Evolutionary conservation across 208 protist species (phyloP), one percentile per base, ranked within the genome.

Genomic region (Leishmania gerbilli): DNA sequence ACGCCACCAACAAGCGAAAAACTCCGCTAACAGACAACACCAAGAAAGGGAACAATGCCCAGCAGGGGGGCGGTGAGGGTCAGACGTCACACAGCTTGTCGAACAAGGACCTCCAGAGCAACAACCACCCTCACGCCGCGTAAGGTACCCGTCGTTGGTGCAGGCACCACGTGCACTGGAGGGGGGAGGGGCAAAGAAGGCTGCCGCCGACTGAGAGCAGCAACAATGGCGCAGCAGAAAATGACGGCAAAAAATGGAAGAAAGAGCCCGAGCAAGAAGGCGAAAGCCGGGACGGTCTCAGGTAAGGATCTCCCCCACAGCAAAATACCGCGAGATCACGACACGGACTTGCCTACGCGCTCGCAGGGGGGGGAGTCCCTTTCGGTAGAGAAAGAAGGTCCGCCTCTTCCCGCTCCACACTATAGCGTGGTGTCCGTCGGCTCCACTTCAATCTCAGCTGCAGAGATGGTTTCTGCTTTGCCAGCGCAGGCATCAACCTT

Each of bases 361-460:
- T 55, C 69, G 42, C 15, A 21, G 27, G 27, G n/a, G 42, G 40
- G 40, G 42, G 51, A 37, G 15, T 74, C 40, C 21, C 0, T 45
- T 31, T 15, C 45, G 8, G 21, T 27, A 74, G 11, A 74, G 69
- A 47, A 74, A 55, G 11, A 24, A n/a, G 31, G 62, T 2, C 27
- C 45, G n/a, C 42, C 27, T 53, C 40, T 5, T 74, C 15, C 17
- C 31, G 34, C 45, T 24, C 21, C 51, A 62, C 47, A 9, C 31
- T 76, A 76, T 17, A 19, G 34, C 34, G 58, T 58, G 24, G 24
- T 71, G 27, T 71, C 69, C 34, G 60, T 45, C 21, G 79, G 82
- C 74, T 96, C 92, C 42, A 92, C 67, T 27, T 85, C 78, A 65
- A 95, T 89, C 9, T 95, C 89, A 1, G 76, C 75, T 68, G 86